Percentiles rank a stretch among this genome's conserved stretches.
These are phyloP conservation scores for Caloboletus firmus DNA, from an alignment of 1,284 basidiomycete species.

Conservation along the genomic window DNA sequence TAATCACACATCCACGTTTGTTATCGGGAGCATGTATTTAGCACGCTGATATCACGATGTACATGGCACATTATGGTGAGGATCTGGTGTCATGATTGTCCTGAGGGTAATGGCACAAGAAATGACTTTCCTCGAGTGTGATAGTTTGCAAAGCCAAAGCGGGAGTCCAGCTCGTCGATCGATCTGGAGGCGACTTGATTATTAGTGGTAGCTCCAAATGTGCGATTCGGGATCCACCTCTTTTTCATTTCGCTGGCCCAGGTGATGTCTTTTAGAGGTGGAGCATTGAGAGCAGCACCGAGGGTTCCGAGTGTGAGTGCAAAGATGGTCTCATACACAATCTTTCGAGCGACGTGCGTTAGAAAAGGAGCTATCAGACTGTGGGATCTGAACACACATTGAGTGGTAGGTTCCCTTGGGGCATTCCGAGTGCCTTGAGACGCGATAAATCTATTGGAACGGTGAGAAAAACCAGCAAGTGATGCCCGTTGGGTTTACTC, in stretches of 20 bases:
- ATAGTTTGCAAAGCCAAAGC: conserved; percentile 69
- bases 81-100: conserved; percentile 3
- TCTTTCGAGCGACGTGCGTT: conserved; percentile 43
- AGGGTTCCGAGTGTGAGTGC: conserved; percentile 68
- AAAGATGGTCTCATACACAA: conserved; percentile 64
- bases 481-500: conserved; percentile 27
- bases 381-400: conserved; percentile 47
- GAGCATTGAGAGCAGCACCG: conserved; percentile 69
- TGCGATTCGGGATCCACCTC: conserved; percentile 46
- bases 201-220: not conserved
- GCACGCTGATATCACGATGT: not conserved
- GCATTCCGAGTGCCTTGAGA: conserved; percentile 69
- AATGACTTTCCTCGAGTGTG: conserved; percentile 58
- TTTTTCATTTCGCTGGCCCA: conserved; percentile 90
- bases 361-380: not conserved
- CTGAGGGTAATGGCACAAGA: conserved; percentile 14
- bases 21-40: conserved; percentile 2
- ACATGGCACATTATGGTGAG: not conserved
- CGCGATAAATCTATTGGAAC: conserved; percentile 61
- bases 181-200: conserved; percentile 44
- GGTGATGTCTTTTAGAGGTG: conserved; percentile 73
- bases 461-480: conserved; percentile 1
- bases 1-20: not conserved
- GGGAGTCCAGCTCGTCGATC: conserved; percentile 79
- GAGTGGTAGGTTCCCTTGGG: conserved; percentile 61